Base-by-base conservation (phyloP, 1,139 yeast genomes). In the Kazachstania sp. region DNA sequence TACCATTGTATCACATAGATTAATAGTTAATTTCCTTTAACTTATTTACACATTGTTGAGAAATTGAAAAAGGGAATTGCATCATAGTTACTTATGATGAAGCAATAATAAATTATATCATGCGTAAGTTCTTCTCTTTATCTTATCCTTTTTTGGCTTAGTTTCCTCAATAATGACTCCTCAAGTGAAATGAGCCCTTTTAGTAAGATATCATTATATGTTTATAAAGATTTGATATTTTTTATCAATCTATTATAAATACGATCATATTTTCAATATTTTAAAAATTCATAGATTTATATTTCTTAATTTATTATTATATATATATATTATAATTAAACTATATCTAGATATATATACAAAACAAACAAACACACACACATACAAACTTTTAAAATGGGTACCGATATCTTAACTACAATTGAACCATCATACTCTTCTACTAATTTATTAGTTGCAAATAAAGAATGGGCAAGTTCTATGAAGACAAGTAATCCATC, bases 391-490 rank as follows among this genome's bases (percentile, higher is more conserved):
- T n/a, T n/a, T n/a, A n/a, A 39, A 13, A 49, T 45, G 49, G 49
- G 51, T 37, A 45, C 34, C 11, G 51, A 48, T 36, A 48, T 45
- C 18, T 30, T 41, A 28, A 35, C 39, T 16, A 45, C 45, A 3
- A 30, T 44, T 8, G 29, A 35, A 3, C 36, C 38, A 23, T 35
- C 46, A 1, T 37, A 28, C 26, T 39, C 48, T 3, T 18, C 46
- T 6, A 30, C 45, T 11, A 43, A 43, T 18, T 11, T 48, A 12
- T 29, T 48, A 9, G 20, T 26, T 3, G 38, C 43, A 2, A 48
- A 48, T 28, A 41, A 45, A 39, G 35, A 48, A 30, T 48, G 51
- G 51, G 49, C 37, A 9, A 15, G 20, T 16, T 31, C 46, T 4
- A 40, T 44, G 20, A 44, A 47, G 11, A 37, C 37, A 15, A 29